A percentile compares a stretch with the other conserved stretches of the same genome.
phyloP scores from a whole-genome alignment of 2,329 filamentous ascomycete genomes.

The Fusarium tjaetaba region DNA sequence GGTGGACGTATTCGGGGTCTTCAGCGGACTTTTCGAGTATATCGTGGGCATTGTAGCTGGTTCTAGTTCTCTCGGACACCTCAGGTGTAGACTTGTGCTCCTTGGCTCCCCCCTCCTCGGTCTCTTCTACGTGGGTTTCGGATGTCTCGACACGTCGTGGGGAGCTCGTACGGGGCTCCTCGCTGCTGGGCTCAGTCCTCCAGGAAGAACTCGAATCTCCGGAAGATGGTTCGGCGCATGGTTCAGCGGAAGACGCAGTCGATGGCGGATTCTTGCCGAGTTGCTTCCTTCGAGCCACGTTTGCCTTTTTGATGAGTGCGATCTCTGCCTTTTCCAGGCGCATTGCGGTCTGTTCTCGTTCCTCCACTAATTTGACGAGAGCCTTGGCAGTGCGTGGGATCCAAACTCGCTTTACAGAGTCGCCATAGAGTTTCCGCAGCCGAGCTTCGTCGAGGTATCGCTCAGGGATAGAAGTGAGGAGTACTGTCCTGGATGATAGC shows the following conservation, averaged over 20 bases:
- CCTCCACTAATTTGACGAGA: slow-evolving; percentile 81
- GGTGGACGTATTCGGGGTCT: slow-evolving; percentile 50
- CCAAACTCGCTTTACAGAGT: slow-evolving; percentile 85
- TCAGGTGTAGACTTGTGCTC: slow-evolving; percentile 27
- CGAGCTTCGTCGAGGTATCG: slow-evolving; percentile 81
- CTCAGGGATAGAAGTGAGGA: slow-evolving; percentile 86
- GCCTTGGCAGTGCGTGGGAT: slow-evolving; percentile 80
- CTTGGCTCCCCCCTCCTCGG: not conserved
- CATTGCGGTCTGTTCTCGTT: slow-evolving; percentile 82
- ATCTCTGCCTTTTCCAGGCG: slow-evolving; percentile 89
- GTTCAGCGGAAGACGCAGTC: slow-evolving; percentile 16
- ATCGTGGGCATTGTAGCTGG: slow-evolving; percentile 1
- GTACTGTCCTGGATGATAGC: slow-evolving; percentile 88
- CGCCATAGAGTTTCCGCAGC: slow-evolving; percentile 82
- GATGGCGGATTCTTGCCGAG: slow-evolving; percentile 5
- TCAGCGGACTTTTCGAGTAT: slow-evolving; percentile 37
- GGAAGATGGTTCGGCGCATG: slow-evolving; percentile 14
- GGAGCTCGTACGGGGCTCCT: not conserved
- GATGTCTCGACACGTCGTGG: slow-evolving; percentile 10
- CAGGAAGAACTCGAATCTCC: slow-evolving; percentile 23
- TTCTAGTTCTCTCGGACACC: slow-evolving; percentile 5
- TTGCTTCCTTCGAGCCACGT: slow-evolving; percentile 73
- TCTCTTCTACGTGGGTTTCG: not conserved
- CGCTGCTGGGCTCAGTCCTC: slow-evolving; percentile 20
- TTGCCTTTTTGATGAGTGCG: slow-evolving; percentile 82